Evolutionary conservation across 495 filamentous ascomycete genomes (phyloP).

Genomic region (Penicillium waksmanii): DNA sequence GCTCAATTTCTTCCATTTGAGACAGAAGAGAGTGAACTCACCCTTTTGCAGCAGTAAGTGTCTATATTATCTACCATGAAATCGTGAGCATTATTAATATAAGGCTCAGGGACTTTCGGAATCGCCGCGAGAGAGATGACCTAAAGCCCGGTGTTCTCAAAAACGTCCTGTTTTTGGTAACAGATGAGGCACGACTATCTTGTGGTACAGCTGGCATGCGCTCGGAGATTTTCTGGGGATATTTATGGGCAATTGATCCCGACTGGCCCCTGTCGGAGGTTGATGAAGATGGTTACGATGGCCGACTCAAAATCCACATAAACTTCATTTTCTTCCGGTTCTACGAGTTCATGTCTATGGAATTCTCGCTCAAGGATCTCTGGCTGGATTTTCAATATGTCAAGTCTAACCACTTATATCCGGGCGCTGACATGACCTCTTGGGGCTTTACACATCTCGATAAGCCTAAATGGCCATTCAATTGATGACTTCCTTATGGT

Average conservation of each 20-base stretch:
- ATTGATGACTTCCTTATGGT: not conserved
- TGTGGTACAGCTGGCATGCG: not conserved
- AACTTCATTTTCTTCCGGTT: not conserved
- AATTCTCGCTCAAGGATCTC: constrained; percentile 5
- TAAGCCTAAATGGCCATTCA: not conserved
- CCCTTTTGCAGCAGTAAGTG: not conserved
- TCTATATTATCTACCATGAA: not conserved
- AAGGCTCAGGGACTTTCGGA: constrained; percentile 11
- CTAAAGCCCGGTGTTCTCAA: constrained; percentile 1
- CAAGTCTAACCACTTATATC: not conserved
- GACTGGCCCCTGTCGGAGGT: constrained; percentile 3
- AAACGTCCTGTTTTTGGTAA: constrained; percentile 5
- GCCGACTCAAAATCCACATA: constrained; percentile 6
- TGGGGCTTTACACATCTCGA: not conserved
- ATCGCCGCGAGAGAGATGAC: constrained; percentile 24
- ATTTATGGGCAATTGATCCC: constrained; percentile 2
- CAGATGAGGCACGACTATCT: constrained; percentile 6
- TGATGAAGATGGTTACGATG: constrained; percentile 9
- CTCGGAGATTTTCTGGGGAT: not conserved
- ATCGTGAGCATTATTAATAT: constrained; percentile 1
- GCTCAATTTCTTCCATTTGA: constrained; percentile 9
- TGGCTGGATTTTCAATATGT: constrained; percentile 6
- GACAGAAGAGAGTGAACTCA: constrained; percentile 1
- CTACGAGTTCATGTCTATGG: constrained; percentile 10
- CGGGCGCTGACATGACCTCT: not conserved